phyloP scores from a whole-genome alignment of 495 filamentous ascomycete species.

The Rhypophila decipiens region DNA sequence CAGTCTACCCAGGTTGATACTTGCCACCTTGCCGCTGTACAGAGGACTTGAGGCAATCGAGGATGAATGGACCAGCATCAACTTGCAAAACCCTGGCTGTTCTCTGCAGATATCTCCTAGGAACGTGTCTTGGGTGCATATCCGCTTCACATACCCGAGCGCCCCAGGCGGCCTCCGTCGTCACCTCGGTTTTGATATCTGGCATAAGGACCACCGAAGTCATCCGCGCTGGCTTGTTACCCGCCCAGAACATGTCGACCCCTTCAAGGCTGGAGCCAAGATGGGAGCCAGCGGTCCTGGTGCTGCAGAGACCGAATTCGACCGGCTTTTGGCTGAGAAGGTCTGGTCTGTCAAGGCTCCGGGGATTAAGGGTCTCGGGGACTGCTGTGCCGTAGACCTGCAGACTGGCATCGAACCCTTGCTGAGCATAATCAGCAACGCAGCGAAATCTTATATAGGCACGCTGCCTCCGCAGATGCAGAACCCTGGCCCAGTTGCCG shows the following conservation, averaged over 20 bases:
- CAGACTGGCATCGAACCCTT: constrained; percentile 26
- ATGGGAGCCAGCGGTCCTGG: constrained; percentile 2
- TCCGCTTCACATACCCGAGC: constrained; percentile 37
- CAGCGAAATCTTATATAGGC: constrained; percentile 24
- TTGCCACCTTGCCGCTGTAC: constrained; percentile 61
- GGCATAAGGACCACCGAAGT: constrained; percentile 23
- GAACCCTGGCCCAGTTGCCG: not conserved
- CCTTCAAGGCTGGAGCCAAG: not conserved
- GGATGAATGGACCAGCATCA: constrained; percentile 27
- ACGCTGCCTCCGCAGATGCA: constrained; percentile 9
- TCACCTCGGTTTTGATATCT: constrained; percentile 33
- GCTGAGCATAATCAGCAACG: constrained; percentile 18
- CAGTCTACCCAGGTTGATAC: constrained; percentile 32
- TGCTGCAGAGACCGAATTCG: constrained; percentile 35
- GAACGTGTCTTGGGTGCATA: constrained; percentile 40
- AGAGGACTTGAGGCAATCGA: constrained; percentile 55
- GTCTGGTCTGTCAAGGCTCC: constrained; percentile 29
- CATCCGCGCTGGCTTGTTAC: constrained; percentile 37
- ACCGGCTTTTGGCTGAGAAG: constrained; percentile 23
- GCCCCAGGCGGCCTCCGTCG: constrained; percentile 11
- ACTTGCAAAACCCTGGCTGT: constrained; percentile 26
- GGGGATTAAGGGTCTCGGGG: constrained; percentile 26
- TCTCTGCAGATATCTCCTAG: constrained; percentile 34
- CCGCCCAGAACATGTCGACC: constrained; percentile 9
- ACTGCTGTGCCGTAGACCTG: constrained; percentile 25